phyloP scores from a whole-genome alignment of 257 asterid species.

The Plantago elongata region DNA sequence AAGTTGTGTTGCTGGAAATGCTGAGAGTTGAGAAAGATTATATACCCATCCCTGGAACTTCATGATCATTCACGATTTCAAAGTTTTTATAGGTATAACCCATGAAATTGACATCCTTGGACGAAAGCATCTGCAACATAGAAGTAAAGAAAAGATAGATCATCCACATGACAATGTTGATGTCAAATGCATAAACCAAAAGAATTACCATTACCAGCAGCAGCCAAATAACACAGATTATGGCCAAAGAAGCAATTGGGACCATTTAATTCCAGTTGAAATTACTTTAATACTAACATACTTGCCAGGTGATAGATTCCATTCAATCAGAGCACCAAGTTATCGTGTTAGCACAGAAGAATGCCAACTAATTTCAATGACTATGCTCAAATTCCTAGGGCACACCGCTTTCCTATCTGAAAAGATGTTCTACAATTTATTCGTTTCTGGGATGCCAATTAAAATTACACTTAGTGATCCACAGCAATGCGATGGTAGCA shows the following conservation, averaged over 20 bases:
- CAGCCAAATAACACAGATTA: conserved; percentile 2
- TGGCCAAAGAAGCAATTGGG: neutral
- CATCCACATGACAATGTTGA: conserved; percentile 4
- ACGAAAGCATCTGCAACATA: conserved; percentile 78
- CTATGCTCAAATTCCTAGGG: too few species aligned
- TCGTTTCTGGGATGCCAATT: too few species aligned
- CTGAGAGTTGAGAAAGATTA: neutral
- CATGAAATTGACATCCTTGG: conserved; percentile 95
- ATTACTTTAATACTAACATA: too few species aligned
- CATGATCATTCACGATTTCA: conserved; percentile 87
- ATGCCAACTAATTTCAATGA: too few species aligned
- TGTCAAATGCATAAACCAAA: conserved; percentile 5
- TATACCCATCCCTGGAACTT: conserved; percentile 79
- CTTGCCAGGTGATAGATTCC: too few species aligned
- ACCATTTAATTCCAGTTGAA: neutral
- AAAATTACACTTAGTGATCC: too few species aligned
- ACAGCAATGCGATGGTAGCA: too few species aligned
- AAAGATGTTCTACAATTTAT: too few species aligned
- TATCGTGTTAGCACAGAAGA: too few species aligned
- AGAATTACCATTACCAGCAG: neutral
- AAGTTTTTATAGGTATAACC: conserved; percentile 96
- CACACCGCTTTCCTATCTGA: too few species aligned
- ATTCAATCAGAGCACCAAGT: too few species aligned
- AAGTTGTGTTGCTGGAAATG: conserved; percentile 15
- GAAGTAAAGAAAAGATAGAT: conserved; percentile 8